Percentiles rank a stretch among this genome's conserved stretches.
phyloP scores from a whole-genome alignment of 2,329 filamentous ascomycete species.

The Aureobasidium subglaciale region DNA sequence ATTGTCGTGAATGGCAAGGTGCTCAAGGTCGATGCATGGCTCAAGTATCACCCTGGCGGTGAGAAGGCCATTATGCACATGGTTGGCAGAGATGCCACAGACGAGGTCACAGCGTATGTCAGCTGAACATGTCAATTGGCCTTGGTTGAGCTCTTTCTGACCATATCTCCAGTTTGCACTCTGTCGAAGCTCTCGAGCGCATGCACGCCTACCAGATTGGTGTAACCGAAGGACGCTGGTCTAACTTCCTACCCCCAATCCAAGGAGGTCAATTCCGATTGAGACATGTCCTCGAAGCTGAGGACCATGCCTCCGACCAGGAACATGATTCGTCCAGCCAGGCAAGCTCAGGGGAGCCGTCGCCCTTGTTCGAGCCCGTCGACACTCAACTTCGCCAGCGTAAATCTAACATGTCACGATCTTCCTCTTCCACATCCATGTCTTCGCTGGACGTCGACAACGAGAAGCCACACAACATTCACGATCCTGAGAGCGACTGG shows the following conservation, averaged over 20 bases:
- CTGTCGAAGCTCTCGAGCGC: constrained; percentile 61
- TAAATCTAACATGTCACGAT: constrained; percentile 21
- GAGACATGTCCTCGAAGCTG: constrained; percentile 31
- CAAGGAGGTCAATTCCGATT: constrained; percentile 72
- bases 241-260: constrained; percentile 80
- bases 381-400: constrained; percentile 27
- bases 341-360: constrained; percentile 49
- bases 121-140: neutral
- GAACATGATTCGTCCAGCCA: constrained; percentile 42
- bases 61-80: constrained; percentile 88
- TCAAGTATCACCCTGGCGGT: constrained; percentile 85
- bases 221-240: constrained; percentile 68
- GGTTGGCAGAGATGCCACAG: constrained; percentile 65
- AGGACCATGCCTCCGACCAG: neutral
- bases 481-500: constrained; percentile 56
- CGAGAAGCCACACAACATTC: constrained; percentile 23
- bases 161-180: constrained; percentile 53
- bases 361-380: constrained; percentile 52
- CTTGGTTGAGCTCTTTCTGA: neutral
- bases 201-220: constrained; percentile 81
- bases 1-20: constrained; percentile 77
- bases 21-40: constrained; percentile 81
- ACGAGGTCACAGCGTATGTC: constrained; percentile 76
- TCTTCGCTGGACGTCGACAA: constrained; percentile 43
- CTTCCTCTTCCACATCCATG: constrained; percentile 54